These are phyloP conservation scores for Lepidium sativum DNA, from an alignment of 345 rosid genomes.

Conservation along the genomic window DNA sequence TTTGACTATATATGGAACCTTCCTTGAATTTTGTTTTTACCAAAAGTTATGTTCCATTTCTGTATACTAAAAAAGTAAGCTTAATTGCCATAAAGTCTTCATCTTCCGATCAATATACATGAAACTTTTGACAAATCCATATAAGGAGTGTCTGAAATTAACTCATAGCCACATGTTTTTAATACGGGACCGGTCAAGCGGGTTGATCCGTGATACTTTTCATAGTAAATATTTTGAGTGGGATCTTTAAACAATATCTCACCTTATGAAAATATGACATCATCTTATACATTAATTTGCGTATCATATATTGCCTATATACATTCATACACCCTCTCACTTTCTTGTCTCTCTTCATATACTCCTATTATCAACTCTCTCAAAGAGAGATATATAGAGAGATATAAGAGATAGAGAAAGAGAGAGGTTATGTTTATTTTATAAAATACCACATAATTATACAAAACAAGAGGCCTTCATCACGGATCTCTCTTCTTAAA, in stretches of 20 bases:
- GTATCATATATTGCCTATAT: slow-evolving; percentile 1
- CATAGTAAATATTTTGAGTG: neutral
- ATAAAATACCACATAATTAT: neutral
- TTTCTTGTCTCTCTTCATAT: neutral
- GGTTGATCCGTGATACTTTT: slow-evolving; percentile 17
- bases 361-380: neutral
- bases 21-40: neutral
- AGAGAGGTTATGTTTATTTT: neutral
- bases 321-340: neutral
- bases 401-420: neutral
- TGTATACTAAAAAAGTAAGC: neutral
- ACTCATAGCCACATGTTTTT: slow-evolving; percentile 15
- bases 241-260: neutral
- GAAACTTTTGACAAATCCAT: slow-evolving; percentile 3
- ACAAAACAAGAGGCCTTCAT: neutral
- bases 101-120: slow-evolving; percentile 15
- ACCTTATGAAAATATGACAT: slow-evolving; percentile 20
- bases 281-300: slow-evolving; percentile 6
- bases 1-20: neutral
- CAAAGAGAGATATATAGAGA: neutral
- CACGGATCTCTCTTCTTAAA: neutral
- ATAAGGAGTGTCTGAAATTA: neutral
- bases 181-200: slow-evolving; percentile 14
- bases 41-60: neutral
- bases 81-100: slow-evolving; percentile 5